phyloP scores from a whole-genome alignment of 331 rosid species.

The Quercus lobata region DNA sequence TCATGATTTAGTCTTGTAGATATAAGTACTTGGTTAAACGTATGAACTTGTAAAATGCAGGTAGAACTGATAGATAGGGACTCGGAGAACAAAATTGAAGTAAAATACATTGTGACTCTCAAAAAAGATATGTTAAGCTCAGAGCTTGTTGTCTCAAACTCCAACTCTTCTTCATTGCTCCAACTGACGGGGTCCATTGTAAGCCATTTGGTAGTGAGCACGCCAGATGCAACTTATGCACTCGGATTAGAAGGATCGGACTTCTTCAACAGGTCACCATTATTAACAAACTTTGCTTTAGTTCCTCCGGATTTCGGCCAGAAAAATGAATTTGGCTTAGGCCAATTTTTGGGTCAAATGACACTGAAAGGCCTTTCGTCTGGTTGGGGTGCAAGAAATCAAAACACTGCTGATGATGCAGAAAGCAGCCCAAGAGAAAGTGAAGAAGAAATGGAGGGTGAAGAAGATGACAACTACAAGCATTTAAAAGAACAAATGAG shows the following conservation, averaged over 20 bases:
- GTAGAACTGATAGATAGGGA: slow-evolving; percentile 53
- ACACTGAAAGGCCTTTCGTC: slow-evolving; percentile 29
- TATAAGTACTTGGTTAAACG: neutral
- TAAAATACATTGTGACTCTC: slow-evolving; percentile 65
- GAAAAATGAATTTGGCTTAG: slow-evolving; percentile 22
- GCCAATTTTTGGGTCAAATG: slow-evolving; percentile 36
- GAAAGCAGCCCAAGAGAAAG: slow-evolving; percentile 20
- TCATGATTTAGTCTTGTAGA: neutral
- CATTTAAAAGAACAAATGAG: slow-evolving; percentile 53
- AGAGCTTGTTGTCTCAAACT: slow-evolving; percentile 53
- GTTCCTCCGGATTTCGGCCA: slow-evolving; percentile 45
- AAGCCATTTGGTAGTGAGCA: slow-evolving; percentile 79
- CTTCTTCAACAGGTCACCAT: slow-evolving; percentile 45
- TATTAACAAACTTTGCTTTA: slow-evolving; percentile 42
- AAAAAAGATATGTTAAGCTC: slow-evolving; percentile 50
- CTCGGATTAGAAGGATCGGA: slow-evolving; percentile 71
- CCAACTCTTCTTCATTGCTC: slow-evolving; percentile 40
- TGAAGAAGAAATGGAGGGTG: slow-evolving; percentile 39
- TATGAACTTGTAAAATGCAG: slow-evolving; percentile 40
- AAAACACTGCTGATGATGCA: slow-evolving; percentile 19
- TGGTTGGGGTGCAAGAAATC: slow-evolving; percentile 27
- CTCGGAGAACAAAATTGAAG: slow-evolving; percentile 39
- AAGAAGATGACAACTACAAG: slow-evolving; percentile 67
- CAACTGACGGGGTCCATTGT: slow-evolving; percentile 58
- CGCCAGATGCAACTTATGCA: slow-evolving; percentile 88